Percentiles rank a stretch among this genome's conserved stretches.
Evolutionary conservation across 2,329 filamentous ascomycete genomes (phyloP).

Genomic region (Botrytis byssoidea): DNA sequence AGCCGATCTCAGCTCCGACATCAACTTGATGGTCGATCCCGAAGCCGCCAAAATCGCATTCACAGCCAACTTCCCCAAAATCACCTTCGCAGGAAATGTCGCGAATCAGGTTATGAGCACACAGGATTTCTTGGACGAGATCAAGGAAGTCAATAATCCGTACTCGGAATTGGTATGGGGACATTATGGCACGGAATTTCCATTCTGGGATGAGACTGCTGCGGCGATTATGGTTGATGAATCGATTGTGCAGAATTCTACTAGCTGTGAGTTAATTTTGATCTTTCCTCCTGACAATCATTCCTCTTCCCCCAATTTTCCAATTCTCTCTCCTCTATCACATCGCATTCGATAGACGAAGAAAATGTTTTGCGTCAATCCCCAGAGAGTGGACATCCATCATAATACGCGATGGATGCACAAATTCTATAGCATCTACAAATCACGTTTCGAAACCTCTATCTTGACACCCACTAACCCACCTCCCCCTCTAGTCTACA

Average conservation of each 20-base stretch:
- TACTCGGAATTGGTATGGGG: constrained; percentile 43
- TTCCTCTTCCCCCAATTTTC: no score
- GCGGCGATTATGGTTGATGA: constrained; percentile 44
- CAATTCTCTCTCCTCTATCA: no score
- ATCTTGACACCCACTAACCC: neutral
- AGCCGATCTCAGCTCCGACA: constrained; percentile 40
- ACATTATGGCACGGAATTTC: constrained; percentile 43
- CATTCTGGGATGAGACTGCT: constrained; percentile 49
- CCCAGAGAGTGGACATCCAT: no score
- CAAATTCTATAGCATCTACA: no score
- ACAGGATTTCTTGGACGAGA: constrained; percentile 42
- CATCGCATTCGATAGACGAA: no score
- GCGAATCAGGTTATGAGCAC: constrained; percentile 48
- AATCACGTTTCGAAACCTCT: no score
- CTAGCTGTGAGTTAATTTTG: constrained; percentile 34
- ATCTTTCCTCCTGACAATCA: no score
- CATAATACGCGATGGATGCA: no score
- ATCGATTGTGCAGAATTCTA: constrained; percentile 42
- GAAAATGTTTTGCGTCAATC: no score
- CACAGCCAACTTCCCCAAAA: constrained; percentile 48
- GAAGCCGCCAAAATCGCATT: constrained; percentile 51
- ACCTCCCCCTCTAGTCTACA: constrained; percentile 37
- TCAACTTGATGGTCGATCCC: constrained; percentile 52
- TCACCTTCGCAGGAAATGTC: constrained; percentile 47
- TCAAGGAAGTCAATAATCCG: constrained; percentile 41